phyloP scores from a whole-genome alignment of 2,329 filamentous ascomycete genomes.

The Dothiorella sarmentorum region DNA sequence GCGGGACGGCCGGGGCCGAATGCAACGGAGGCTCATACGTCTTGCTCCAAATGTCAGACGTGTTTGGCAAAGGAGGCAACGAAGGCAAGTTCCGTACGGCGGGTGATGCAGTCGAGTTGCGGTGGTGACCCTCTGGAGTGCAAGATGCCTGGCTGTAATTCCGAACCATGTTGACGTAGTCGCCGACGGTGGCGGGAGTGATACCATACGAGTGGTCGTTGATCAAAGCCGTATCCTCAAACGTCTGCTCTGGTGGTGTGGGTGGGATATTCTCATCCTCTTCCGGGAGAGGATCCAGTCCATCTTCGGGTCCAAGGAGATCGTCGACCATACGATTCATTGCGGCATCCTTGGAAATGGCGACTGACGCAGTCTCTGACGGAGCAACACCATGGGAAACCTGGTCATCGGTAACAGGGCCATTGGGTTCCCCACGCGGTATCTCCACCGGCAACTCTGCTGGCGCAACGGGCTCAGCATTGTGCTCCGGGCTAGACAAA shows the following conservation, averaged over 20 bases:
- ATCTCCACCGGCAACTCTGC: conserved; percentile 24
- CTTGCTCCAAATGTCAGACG: conserved; percentile 37
- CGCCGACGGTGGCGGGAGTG: conserved; percentile 32
- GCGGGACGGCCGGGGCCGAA: conserved; percentile 29
- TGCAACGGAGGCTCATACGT: conserved; percentile 29
- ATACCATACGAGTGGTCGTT: conserved; percentile 31
- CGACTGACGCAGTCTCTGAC: conserved; percentile 50
- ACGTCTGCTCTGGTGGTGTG: conserved; percentile 46
- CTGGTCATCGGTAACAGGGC: conserved; percentile 31
- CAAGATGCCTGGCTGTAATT: conserved; percentile 29
- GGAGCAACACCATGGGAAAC: conserved; percentile 33
- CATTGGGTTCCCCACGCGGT: conserved; percentile 23
- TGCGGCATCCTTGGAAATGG: conserved; percentile 45
- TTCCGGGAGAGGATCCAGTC: conserved; percentile 38
- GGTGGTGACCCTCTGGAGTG: conserved; percentile 24
- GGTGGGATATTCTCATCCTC: conserved; percentile 44
- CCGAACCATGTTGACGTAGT: conserved; percentile 37
- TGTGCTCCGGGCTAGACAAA: conserved; percentile 43
- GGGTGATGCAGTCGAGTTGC: conserved; percentile 35
- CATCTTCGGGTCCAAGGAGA: conserved; percentile 46
- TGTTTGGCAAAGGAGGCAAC: conserved; percentile 37
- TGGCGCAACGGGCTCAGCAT: conserved; percentile 34
- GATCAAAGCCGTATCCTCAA: conserved; percentile 39
- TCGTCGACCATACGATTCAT: conserved; percentile 59
- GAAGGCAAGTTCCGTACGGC: conserved; percentile 34